Evolutionary conservation across 2,329 filamentous ascomycete species (phyloP), one percentile per base, ranked within the genome.

Genomic region (Diaporthe humulicola): DNA sequence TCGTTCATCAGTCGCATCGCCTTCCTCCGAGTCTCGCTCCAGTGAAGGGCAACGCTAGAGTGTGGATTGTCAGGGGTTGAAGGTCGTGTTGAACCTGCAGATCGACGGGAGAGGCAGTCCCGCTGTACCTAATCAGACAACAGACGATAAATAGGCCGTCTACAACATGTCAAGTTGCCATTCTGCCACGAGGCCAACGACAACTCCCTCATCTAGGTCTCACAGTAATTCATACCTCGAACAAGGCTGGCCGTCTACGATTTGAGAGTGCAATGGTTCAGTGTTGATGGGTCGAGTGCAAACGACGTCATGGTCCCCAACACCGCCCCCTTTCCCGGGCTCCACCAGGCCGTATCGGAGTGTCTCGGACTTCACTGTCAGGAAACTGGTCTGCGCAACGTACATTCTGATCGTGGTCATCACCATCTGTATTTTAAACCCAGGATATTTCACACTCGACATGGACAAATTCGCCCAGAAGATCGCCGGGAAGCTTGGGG

Each of bases 381-480:
- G 64, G 48, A 69, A 69, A 40, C 33, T 69, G 22, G 48, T 69
- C 64, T 69, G 33, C 64, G 48, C 64, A 54, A 69, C 64, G 17
- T 69, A 69, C 64, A 54, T 69, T 69, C 36, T 40, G n/a, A 38
- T 69, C 17, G 64, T 69, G 33, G 22, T 69, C 33, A 69, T 54
- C 48, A 69, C 64, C 33, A 22, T 69, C 22, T 69, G 7, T 19
- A 54, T 54, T 3, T 25, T 69, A n/a, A 69, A 69, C 4, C 64
- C 64, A 36, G 28, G 25, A 7, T 25, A 7, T 36, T 38, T 52
- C 33, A 69, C 15, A 40, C 5, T 25, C 33, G 48, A 69, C 48
- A 69, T 69, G 64, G 64, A 69, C 45, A 69, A 54, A 19, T 54
- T 69, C 64, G 64, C 64, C 14, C 64, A 69, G n/a, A 69, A 69